Conservation (phyloP, 1,284 basidiomycete species). For the Marasmius sp. region DNA sequence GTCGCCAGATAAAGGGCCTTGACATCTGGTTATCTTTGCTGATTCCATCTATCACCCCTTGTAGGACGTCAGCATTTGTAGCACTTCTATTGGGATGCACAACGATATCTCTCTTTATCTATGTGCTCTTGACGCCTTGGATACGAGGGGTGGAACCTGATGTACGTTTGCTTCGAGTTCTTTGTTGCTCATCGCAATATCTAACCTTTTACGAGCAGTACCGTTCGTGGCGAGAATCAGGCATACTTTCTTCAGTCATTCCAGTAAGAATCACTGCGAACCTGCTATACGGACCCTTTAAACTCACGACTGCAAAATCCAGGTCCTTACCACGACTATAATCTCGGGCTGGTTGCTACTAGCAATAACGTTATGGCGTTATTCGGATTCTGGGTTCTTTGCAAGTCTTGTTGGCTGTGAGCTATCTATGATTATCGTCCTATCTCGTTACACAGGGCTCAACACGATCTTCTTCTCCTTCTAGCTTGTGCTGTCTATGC, state of each 20-base stretch:
- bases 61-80: constrained; percentile 49
- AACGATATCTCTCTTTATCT: constrained; percentile 69
- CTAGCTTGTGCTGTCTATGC: constrained; percentile 67
- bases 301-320: constrained; percentile 15
- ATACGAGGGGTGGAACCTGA: constrained; percentile 64
- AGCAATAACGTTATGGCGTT: constrained; percentile 59
- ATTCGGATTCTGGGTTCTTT: constrained; percentile 62
- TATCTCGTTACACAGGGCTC: constrained; percentile 2
- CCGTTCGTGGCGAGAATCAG: constrained; percentile 60
- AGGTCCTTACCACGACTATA: constrained; percentile 64
- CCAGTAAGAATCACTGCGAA: constrained; percentile 34
- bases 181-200: not conserved
- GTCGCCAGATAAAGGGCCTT: constrained; percentile 18
- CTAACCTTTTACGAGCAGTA: constrained; percentile 41
- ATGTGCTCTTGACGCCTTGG: constrained; percentile 64
- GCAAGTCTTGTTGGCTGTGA: constrained; percentile 63
- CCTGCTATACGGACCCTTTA: not conserved
- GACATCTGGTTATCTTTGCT: not conserved
- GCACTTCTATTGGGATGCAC: constrained; percentile 52
- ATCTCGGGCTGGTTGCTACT: constrained; percentile 68
- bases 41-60: constrained; percentile 7
- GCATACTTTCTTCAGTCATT: constrained; percentile 57
- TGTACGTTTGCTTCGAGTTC: constrained; percentile 39
- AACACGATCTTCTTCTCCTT: constrained; percentile 5
- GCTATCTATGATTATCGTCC: constrained; percentile 18